Percentiles rank a stretch among this genome's conserved stretches.
phyloP scores from a whole-genome alignment of 805 yeast species.

The Ogataea kodamae region DNA sequence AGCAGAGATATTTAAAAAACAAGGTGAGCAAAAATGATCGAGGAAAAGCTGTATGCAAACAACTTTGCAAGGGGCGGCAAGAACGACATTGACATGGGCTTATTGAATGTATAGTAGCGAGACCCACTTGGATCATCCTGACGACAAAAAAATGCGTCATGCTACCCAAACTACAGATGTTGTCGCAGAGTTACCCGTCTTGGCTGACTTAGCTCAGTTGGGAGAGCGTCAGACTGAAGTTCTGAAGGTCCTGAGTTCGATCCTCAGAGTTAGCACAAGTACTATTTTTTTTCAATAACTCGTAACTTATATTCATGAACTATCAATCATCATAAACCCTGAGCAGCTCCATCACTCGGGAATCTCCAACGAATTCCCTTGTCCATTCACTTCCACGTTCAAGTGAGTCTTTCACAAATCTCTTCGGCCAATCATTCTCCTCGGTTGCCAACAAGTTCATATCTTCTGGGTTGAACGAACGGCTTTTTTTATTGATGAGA shows the following conservation, averaged over 20 bases:
- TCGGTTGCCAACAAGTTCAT: constrained; percentile 49
- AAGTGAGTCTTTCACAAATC: constrained; percentile 77
- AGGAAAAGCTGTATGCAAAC: too few species aligned
- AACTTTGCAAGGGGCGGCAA: too few species aligned
- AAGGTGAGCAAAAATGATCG: too few species aligned
- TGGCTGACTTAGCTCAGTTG: constrained; percentile 28
- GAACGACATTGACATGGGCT: too few species aligned
- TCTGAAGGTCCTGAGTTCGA: constrained; percentile 29
- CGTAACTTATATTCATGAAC: constrained; percentile 10
- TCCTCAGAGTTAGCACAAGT: constrained; percentile 25
- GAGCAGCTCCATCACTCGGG: constrained; percentile 54
- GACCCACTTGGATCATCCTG: too few species aligned
- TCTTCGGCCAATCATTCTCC: constrained; percentile 82
- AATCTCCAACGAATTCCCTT: constrained; percentile 66
- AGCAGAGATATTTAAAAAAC: neutral
- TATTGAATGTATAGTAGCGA: too few species aligned
- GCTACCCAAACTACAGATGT: too few species aligned
- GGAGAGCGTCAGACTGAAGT: constrained; percentile 30
- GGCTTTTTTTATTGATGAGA: constrained; percentile 39
- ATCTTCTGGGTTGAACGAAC: constrained; percentile 51
- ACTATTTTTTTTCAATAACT: constrained; percentile 1
- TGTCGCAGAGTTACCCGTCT: too few species aligned
- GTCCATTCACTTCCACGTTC: constrained; percentile 86
- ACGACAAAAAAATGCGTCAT: too few species aligned
- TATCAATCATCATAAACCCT: constrained; percentile 38